Base-by-base conservation (phyloP, 805 yeast genomes). In the Schwanniomyces polymorphus region DNA sequence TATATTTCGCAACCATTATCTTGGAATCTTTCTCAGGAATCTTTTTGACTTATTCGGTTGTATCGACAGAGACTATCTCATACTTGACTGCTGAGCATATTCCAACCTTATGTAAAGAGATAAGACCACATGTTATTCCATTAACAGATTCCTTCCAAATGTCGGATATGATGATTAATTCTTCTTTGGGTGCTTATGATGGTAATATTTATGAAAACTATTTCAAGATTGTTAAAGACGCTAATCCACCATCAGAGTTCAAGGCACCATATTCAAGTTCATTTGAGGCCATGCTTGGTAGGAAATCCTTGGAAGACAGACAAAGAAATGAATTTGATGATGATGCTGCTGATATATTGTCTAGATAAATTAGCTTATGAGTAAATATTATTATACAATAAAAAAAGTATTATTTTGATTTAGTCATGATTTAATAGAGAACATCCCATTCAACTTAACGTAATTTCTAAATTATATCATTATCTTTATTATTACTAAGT, bases 151-250 rank as follows among this genome's bases (percentile, higher is more conserved):
- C 92, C 1, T 89, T 89, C 75, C 81, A 85, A 65, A 74, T 85
- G 50, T 80, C 88, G 35, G 96, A 89, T 68, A 85, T 79, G 64
- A 80, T 85, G 72, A 76, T 89, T 60, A 88, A 89, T 64, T 82
- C 96, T 0, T 84, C 91, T 4, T 76, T 89, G 43, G 97, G 96
- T 41, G 75, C 73, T 48, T 84, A 78, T 65, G 82, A 86, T 56
- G 97, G 97, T 49, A 85, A 89, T 64, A 83, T 87, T 45, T 89
- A 88, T 70, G 82, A 83, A 60, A 82, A 86, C 64, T 88, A 88
- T 70, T 85, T 84, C 62, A 70, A 61, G 27, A 73, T 73, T 49
- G 85, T 84, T 50, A 74, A 75, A 52, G 48, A 48, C 5, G 55
- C 56, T 40, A 80, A 79, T 57, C 82, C 82, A 49, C 80, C 82